Evolutionary conservation across 345 rosid species (phyloP).

Genomic region (Gossypium raimondii): DNA sequence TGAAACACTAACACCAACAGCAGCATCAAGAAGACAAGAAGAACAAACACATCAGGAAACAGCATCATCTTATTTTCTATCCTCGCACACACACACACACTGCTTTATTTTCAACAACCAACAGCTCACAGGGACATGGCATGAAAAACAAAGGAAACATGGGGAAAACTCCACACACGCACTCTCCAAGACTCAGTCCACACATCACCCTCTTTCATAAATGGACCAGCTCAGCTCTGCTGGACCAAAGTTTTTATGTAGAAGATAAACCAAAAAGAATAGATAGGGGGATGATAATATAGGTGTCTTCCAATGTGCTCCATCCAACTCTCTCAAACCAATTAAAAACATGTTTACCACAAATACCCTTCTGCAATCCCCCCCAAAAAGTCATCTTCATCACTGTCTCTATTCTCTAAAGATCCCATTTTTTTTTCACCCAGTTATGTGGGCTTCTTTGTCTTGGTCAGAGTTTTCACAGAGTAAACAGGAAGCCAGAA

Average conservation of each 20-base stretch:
- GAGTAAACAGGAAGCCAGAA: conserved; percentile 54
- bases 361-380: conserved; percentile 73
- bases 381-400: conserved; percentile 61
- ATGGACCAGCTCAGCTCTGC: conserved; percentile 45
- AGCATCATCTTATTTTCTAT: conserved; percentile 31
- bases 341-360: conserved; percentile 31
- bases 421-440: conserved; percentile 18
- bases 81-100: too few species aligned
- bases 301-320: conserved; percentile 36
- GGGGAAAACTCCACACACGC: conserved; percentile 26
- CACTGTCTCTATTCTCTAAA: conserved; percentile 45
- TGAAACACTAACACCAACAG: conserved; percentile 17
- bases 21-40: conserved; percentile 13
- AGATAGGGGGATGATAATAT: conserved; percentile 12
- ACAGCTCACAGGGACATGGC: conserved; percentile 1
- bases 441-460: conserved; percentile 79
- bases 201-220: conserved; percentile 31
- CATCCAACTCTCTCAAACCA: conserved; percentile 34
- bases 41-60: conserved; percentile 22
- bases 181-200: neutral
- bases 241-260: conserved; percentile 42
- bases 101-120: conserved; percentile 13
- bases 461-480: conserved; percentile 77
- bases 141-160: conserved; percentile 17
- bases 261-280: conserved; percentile 1